Evolutionary conservation across 2,329 filamentous ascomycete genomes (phyloP).

Genomic region (Penicillium sp.): DNA sequence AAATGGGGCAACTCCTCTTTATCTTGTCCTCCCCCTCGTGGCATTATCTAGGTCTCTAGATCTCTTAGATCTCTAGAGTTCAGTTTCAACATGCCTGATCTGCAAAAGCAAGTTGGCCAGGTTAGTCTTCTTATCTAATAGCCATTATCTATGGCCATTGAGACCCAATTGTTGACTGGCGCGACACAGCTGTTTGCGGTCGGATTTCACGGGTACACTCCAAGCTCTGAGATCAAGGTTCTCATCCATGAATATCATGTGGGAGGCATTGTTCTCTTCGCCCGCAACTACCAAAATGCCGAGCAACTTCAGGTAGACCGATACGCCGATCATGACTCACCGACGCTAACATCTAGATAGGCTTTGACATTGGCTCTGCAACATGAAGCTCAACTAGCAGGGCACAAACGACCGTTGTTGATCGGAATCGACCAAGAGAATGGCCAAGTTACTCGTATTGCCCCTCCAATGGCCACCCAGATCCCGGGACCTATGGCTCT

Average conservation of each 20-base stretch:
- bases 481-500: conserved; percentile 47
- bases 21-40: neutral
- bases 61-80: neutral
- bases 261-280: conserved; percentile 44
- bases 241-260: conserved; percentile 43
- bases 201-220: conserved; percentile 42
- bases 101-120: conserved; percentile 37
- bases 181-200: conserved; percentile 43
- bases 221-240: conserved; percentile 43
- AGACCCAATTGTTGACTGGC: neutral
- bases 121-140: conserved; percentile 15
- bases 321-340: neutral
- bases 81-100: conserved; percentile 4
- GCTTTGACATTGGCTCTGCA: conserved; percentile 38
- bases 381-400: conserved; percentile 38
- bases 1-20: neutral
- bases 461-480: conserved; percentile 40
- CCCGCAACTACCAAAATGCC: conserved; percentile 41
- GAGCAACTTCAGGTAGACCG: conserved; percentile 36
- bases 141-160: neutral
- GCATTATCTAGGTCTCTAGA: neutral
- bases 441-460: conserved; percentile 45
- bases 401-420: conserved; percentile 42
- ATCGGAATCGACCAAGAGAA: conserved; percentile 50
- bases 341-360: conserved; percentile 16